Base-by-base conservation (phyloP, 768 basidiomycete genomes). In the Porphyrellus cyaneotinctus region DNA sequence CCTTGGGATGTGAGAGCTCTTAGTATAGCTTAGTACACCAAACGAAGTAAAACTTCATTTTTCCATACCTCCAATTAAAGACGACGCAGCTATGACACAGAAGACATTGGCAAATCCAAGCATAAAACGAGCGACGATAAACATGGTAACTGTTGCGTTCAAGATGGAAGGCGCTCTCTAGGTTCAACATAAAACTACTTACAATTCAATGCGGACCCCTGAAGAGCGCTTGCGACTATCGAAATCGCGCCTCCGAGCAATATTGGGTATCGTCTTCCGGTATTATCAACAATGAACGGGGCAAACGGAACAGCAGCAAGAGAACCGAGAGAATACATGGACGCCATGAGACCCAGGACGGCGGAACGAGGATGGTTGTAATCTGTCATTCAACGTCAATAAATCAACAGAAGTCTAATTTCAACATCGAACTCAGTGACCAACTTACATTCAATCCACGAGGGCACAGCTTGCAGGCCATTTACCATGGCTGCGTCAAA, bases 261-360 rank as follows among this genome's bases (percentile, higher is more conserved):
- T 39, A 60, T 60, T 0, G 62, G 38, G 11, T 37, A 42, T 43
- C 58, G 47, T 18, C 57, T 55, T 17, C 59, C 59, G 0, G 17
- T 11, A 5, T 48, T 53, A n/a, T 56, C 59, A 9, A 47, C 50
- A 14, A 52, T 14, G 4, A 17, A 44, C 0, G 57, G 38, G 2
- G 45, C 53, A 26, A 80, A 64, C 0, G 83, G 83, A 9, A 83
- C 65, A 0, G 79, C 75, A 13, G 71, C 56, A 24, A 84, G 73
- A 1, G 79, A 78, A 4, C 83, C 83, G 11, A 83, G 74, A 2
- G 81, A 80, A 58, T 83, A 84, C 59, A 80, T 75, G 0, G 82
- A 71, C 14, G 76, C n/a, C 52, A 55, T 41, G 8, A 51, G 11
- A 7, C 51, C 51, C 36, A 45, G 10, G 14, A 78, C 70, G 2